Evolutionary conservation across 2,329 filamentous ascomycete species (phyloP), one percentile per base, ranked within the genome.

Genomic region (Chaetomium olivaceum): DNA sequence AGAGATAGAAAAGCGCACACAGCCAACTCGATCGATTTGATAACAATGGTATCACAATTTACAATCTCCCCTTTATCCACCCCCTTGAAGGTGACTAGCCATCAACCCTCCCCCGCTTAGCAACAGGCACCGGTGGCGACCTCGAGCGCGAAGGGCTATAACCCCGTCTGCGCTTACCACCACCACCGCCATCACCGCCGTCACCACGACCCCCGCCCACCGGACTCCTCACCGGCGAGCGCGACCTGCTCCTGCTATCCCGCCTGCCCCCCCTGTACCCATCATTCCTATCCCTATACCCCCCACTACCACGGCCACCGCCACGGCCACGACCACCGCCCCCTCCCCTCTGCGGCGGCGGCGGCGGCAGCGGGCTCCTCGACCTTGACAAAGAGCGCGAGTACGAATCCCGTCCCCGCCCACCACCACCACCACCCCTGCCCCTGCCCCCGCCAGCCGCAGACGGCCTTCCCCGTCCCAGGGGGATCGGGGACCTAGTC

Each of bases 31-130:
- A 50, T 59, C 48, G 25, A 50, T 23, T 36, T 57, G 50, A 46
- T 48, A 62, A 25, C 52, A 58, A 52, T 59, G 46, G 56, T 59
- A 55, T 64, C 46, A 57, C 25, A 48, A 48, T 50, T 55, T 56
- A 59, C 62, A 59, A 59, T 54, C 57, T 64, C 43, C 16, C 48
- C 31, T 29, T 5, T 7, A 6, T 12, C 43, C 29, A 4, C 31
- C 23, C 7, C 19, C 27, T 29, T 29, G 27, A 29, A 29, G 8
- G 11, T 12, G 9, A 36, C 12, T 54, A 50, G 29, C 36, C 58
- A 55, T 68, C 62, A 58, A 73, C 72, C 66, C 69, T 72, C 27
- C 72, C 73, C 58, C 73, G 69, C 56, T 72, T 72, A 27, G 70
- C 67, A 29, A 60, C 55, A n/a, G n/a, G n/a, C 54, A 36, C 63